phyloP scores from a whole-genome alignment of 1,284 basidiomycete genomes.

The Apiotrichum siamense region DNA sequence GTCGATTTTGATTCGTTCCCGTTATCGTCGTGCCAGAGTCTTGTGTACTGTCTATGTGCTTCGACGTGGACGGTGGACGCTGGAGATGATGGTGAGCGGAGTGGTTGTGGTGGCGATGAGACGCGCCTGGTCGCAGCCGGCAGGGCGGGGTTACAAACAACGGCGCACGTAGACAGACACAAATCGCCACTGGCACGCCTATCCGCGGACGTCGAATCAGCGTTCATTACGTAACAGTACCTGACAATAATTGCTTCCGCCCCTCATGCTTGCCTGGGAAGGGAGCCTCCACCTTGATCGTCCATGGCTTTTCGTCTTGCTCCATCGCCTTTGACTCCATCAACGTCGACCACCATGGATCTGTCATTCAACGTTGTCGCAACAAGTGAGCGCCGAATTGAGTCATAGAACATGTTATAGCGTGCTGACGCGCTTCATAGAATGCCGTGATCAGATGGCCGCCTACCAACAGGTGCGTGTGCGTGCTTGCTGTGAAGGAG shows the following conservation, averaged over 20 bases:
- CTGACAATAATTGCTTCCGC: background rate
- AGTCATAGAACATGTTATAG: background rate
- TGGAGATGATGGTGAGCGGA: no score
- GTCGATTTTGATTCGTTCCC: no score
- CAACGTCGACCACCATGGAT: slow-evolving; percentile 32
- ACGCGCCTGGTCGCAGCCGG: no score
- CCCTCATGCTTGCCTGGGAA: background rate
- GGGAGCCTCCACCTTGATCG: background rate
- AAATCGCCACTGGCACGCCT: background rate
- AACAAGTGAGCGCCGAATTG: slow-evolving; percentile 29
- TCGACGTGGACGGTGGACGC: no score
- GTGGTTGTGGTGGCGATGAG: no score
- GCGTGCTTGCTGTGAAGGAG: no score
- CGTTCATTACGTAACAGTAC: background rate
- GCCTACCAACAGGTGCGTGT: slow-evolving; percentile 39
- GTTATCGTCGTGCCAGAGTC: no score
- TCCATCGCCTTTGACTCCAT: background rate
- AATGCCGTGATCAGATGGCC: slow-evolving; percentile 44
- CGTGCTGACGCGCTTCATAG: slow-evolving; percentile 15
- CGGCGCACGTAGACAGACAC: no score
- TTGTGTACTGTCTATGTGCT: no score
- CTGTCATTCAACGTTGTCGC: slow-evolving; percentile 46
- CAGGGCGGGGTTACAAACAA: background rate
- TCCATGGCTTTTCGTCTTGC: background rate
- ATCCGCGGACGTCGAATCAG: no score